Base-by-base conservation (phyloP, 129 eudicot genomes). In the Deinandra increscens region DNA sequence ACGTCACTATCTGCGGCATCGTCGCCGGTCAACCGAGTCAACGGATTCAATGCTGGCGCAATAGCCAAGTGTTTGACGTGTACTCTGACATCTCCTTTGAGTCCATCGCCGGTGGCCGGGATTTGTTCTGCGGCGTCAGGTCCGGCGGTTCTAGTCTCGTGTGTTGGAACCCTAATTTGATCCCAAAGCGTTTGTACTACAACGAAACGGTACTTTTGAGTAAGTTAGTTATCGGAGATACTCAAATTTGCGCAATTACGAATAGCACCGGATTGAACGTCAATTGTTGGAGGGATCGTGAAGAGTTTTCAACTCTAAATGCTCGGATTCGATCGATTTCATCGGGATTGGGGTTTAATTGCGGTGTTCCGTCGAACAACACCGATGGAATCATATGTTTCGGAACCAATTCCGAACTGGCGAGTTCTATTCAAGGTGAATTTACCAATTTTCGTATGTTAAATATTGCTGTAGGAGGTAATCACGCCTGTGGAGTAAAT, bases 31-130 rank as follows among this genome's bases (percentile, higher is more conserved):
- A 83, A 62, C 75, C 78, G 15, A 72, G 50, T 34, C 91, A 83
- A 39, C 75, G 60, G 15, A 81, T 93, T 23, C 85, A 84, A 66
- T 93, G 98, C 85, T 89, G 82, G 78, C 59, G 79, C 13, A 58
- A 84, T 55, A 74, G 77, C 0, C 70, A 31, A 3, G 17, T 69
- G 39, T 20, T 77, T 38, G 18, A 60, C 6, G 38, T 84, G 31
- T 76, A 26, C 46, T 84, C 91, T 9, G 67, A 75, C 36, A 68
- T 76, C 71, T 88, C 98, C 9, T 89, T 89, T 54, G 85, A 85
- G 75, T 81, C 76, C 64, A 78, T 93, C 75, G 83, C 96, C 75
- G 98, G 96, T 48, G 98, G 98, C 39, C 84, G 71, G 59, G 85
- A 82, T 68, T 55, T 81, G 42, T 34, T 93, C 75, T 88, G 96